phyloP scores from a whole-genome alignment of 768 basidiomycete genomes.

The Suillus subalutaceus region DNA sequence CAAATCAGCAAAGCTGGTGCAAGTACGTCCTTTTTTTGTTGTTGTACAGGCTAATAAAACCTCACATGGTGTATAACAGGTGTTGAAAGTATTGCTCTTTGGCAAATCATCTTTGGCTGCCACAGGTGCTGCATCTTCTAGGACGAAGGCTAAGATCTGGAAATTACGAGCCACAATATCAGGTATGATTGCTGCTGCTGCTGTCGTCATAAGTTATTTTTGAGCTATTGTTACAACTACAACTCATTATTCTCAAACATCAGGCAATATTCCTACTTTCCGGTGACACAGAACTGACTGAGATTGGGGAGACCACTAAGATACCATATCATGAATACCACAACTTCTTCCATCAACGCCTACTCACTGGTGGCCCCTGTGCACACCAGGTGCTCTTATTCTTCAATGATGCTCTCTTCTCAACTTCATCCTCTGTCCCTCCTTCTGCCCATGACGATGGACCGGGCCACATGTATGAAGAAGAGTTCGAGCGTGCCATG shows the following conservation, averaged over 20 bases:
- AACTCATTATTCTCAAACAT: slow-evolving; percentile 1
- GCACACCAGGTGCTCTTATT: neutral
- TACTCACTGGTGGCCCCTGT: neutral
- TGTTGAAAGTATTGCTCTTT: slow-evolving; percentile 6
- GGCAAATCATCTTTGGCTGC: slow-evolving; percentile 5
- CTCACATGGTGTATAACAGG: neutral
- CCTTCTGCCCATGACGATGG: neutral
- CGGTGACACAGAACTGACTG: neutral
- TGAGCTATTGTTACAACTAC: neutral
- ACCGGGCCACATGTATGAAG: neutral
- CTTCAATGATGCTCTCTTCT: slow-evolving; percentile 8
- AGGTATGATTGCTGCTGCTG: slow-evolving; percentile 12
- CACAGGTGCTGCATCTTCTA: neutral
- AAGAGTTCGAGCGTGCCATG: neutral
- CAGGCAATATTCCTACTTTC: slow-evolving; percentile 7
- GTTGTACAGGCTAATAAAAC: neutral
- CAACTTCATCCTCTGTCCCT: slow-evolving; percentile 1
- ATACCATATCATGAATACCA: slow-evolving; percentile 4
- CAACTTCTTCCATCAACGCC: slow-evolving; percentile 2
- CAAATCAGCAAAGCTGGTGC: slow-evolving; percentile 1
- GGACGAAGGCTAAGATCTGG: slow-evolving; percentile 5
- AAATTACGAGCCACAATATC: neutral
- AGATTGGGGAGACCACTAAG: slow-evolving; percentile 7
- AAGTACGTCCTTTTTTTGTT: neutral
- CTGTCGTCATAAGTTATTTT: slow-evolving; percentile 5